Base-by-base conservation (phyloP, 106 monocot species). In the Amphibolis antarctica region DNA sequence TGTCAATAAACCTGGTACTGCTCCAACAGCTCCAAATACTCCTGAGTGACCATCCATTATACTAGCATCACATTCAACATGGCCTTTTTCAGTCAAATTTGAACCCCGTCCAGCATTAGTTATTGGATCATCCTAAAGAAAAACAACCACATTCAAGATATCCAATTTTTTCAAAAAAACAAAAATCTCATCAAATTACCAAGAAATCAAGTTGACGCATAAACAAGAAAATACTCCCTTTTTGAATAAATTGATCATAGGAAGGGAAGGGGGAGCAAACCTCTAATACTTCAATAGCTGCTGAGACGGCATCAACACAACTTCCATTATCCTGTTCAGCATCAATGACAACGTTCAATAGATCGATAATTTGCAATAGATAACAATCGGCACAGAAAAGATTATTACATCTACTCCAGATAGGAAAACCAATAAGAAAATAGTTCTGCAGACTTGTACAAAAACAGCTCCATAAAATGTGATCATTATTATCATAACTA, bases 31-130 rank as follows among this genome's bases (percentile, higher is more conserved):
- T 53, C 96, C 96, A 78, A 84, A 96, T 28, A 82, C 67, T 44
- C 84, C 84, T 72, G 96, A 84, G 52, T 11, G 58, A 53, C 96
- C 96, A 84, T 96, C 96, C 83, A 96, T 96, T 46, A 96, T 84
- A 58, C 96, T 86, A 36, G 96, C 96, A 84, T 96, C 96, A 71
- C 96, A 98, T 77, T 98, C 90, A 57, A 98, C 96, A 82, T 82
- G 81, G 18, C 96, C 96, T 7, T 22, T 64, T 73, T 98, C 90
- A 11, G 96, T 98, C 64, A 98, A 72, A 76, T 90, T 98, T 63
- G 96, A 98, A 65, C 96, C 96, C 53, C 86, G 74, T 45, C 90
- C 96, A 71, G 90, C 86, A 87, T 98, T 98, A 73, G 96, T 96
- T 66, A 84, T 69, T n/a, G 96, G 96, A 78, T 96, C 96, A 90